Evolutionary conservation across 2,329 filamentous ascomycete species (phyloP).

Genomic region (Ramularia collo-cygni): DNA sequence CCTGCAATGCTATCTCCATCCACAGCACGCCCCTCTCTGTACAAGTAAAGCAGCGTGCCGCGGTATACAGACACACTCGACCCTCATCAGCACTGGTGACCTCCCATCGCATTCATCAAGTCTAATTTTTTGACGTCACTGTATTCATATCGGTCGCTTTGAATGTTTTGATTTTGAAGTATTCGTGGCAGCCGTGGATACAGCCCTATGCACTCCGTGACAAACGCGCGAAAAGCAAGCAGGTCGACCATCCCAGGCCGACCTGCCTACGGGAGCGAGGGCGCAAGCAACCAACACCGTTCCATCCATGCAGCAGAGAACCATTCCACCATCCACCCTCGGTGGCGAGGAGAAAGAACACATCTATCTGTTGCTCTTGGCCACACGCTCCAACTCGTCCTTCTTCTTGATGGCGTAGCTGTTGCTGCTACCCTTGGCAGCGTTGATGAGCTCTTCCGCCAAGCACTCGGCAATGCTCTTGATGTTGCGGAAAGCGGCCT

Average conservation of each 20-base stretch:
- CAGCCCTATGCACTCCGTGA: slow-evolving; percentile 10
- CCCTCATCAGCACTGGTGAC: no score
- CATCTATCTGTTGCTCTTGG: slow-evolving; percentile 99
- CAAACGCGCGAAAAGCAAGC: slow-evolving; percentile 13
- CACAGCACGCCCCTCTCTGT: no score
- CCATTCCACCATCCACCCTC: slow-evolving; percentile 6
- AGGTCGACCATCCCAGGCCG: slow-evolving; percentile 8
- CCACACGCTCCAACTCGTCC: slow-evolving; percentile 99
- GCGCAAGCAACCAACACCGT: slow-evolving; percentile 16
- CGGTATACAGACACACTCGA: no score
- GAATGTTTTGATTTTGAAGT: slow-evolving; percentile 8
- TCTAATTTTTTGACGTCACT: neutral
- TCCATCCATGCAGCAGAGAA: slow-evolving; percentile 15
- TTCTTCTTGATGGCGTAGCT: slow-evolving; percentile 99
- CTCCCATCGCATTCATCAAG: neutral
- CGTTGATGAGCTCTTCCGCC: slow-evolving; percentile 99
- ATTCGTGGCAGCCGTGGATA: slow-evolving; percentile 13
- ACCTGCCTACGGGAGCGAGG: slow-evolving; percentile 8
- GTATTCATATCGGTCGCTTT: neutral
- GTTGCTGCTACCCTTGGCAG: slow-evolving; percentile 99
- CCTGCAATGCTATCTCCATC: no score
- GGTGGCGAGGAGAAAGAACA: slow-evolving; percentile 4
- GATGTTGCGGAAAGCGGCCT: slow-evolving; percentile 99
- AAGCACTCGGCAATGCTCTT: slow-evolving; percentile 99
- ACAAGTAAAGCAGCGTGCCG: no score